Percentiles rank a stretch among this genome's conserved stretches.
These are phyloP conservation scores for Thermomucor indicae-seudaticae DNA, from an alignment of 371 early-diverging fungal species.

Conservation along the genomic window DNA sequence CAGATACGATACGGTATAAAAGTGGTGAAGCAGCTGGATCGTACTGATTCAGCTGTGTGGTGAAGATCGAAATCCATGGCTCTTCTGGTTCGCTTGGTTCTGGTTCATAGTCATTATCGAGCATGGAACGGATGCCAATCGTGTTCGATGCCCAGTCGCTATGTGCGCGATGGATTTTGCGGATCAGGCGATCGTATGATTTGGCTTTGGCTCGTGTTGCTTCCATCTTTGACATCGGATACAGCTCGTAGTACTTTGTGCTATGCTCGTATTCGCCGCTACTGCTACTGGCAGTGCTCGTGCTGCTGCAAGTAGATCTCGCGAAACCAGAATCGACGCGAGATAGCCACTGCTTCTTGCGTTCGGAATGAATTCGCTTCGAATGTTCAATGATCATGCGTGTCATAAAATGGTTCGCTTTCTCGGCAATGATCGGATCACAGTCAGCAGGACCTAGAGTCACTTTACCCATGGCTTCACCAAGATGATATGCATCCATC, in stretches of 20 bases:
- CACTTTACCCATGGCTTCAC: conserved; percentile 46
- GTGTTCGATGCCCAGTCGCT: conserved; percentile 28
- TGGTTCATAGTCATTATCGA: conserved; percentile 27
- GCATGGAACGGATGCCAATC: conserved; percentile 22
- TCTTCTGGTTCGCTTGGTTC: conserved; percentile 26
- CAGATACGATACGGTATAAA: conserved; percentile 27
- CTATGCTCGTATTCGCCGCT: background rate
- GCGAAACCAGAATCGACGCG: conserved; percentile 27
- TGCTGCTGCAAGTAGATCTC: background rate
- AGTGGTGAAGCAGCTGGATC: conserved; percentile 22
- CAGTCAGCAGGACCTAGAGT: conserved; percentile 40
- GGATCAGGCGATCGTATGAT: conserved; percentile 27
- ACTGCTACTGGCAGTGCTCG: background rate
- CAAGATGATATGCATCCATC: conserved; percentile 38
- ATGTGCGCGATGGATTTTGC: conserved; percentile 10
- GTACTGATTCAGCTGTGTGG: conserved; percentile 14
- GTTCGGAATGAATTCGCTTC: conserved; percentile 16
- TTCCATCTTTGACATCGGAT: conserved; percentile 26
- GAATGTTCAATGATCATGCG: conserved; percentile 44
- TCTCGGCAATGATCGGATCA: conserved; percentile 37
- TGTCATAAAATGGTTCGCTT: conserved; percentile 39
- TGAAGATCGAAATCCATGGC: conserved; percentile 40
- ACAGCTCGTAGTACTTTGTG: conserved; percentile 5
- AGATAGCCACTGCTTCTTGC: conserved; percentile 5
- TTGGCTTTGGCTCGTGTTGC: conserved; percentile 36